Evolutionary conservation across 139 green algal genomes (phyloP).

Genomic region (Volvox reticuliferus): DNA sequence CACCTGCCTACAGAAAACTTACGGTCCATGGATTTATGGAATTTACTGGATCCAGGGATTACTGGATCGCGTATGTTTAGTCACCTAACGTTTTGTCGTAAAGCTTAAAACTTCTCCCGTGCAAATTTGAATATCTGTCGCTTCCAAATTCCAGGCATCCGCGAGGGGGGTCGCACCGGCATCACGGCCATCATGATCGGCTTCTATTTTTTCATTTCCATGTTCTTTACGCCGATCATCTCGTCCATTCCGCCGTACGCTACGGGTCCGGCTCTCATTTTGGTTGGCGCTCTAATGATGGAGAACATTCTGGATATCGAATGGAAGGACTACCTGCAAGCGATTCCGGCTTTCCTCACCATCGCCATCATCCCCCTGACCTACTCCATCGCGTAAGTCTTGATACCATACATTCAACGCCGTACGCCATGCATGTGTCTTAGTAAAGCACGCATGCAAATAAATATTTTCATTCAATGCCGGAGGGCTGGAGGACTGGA

Average conservation of each 20-base stretch:
- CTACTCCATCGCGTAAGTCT: conserved; percentile 49
- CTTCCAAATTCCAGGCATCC: conserved; percentile 20
- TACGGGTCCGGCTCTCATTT: conserved; percentile 80
- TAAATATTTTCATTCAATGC: too few species aligned
- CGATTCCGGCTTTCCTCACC: conserved; percentile 55
- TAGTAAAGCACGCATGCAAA: too few species aligned
- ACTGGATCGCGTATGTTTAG: too few species aligned
- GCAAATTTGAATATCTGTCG: too few species aligned
- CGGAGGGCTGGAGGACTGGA: too few species aligned
- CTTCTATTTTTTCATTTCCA: conserved; percentile 79
- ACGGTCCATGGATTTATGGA: too few species aligned
- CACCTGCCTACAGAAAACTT: too few species aligned
- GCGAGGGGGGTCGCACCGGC: conserved; percentile 84
- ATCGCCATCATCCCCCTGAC: conserved; percentile 52
- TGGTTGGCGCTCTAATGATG: conserved; percentile 73
- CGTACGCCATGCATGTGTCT: too few species aligned
- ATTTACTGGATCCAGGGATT: too few species aligned
- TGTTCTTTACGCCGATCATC: conserved; percentile 92
- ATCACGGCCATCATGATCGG: conserved; percentile 68
- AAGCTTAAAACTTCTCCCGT: too few species aligned
- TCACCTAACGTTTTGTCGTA: too few species aligned
- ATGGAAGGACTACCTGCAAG: conserved; percentile 50
- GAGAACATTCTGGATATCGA: conserved; percentile 71
- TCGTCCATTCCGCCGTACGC: conserved; percentile 88
- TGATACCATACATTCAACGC: too few species aligned